Base-by-base conservation (phyloP, 1,284 basidiomycete species). In the Wolfiporia cocos region DNA sequence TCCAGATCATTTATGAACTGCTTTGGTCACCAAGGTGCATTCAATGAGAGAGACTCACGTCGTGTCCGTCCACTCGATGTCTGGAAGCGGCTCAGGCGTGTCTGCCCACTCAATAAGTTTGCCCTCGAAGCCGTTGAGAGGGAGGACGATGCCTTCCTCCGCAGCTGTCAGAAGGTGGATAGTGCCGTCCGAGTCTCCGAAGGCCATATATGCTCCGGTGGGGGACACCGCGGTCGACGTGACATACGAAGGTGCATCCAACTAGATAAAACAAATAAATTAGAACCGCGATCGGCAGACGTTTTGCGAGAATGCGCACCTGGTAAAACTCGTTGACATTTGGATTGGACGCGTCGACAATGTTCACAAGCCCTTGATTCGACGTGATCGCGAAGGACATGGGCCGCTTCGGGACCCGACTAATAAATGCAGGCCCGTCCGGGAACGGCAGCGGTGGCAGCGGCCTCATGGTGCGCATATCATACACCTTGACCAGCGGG, bases 401-500 rank as follows among this genome's bases (percentile, higher is more conserved):
- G 2, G 86, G 70, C 23, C 87, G 78, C 46, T 81, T 86, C 1
- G 95, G 92, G 33, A 97, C 73, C 28, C 88, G 65, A 42, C 87
- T 81, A 49, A 96, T 84, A 57, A 94, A 92, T 0, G 91, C 81
- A 0, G 95, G 93, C 1, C 90, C 89, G 23, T 84, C 78, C 2
- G 91, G 81, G 59, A 98, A 98, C 1, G 90, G 82, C 26, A 98
- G 76, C 0, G 93, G 91, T 0, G 82, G 81, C 21, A 86, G 74
- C 2, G 89, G 71, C 26, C 84, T 80, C 68, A 97, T 77, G 31
- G 76, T 86, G 22, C 95, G 82, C 20, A 92, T 60, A 61, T 99
- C 95, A 58, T 90, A 96, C 9, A 97, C 75, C 63, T 96, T 95
- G 52, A 99, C 88, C 20, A 96, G 70, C 2, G 92, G 89, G 61